phyloP scores from a whole-genome alignment of 192 early-diverging fungal species.

The Obelidium mucronatum region DNA sequence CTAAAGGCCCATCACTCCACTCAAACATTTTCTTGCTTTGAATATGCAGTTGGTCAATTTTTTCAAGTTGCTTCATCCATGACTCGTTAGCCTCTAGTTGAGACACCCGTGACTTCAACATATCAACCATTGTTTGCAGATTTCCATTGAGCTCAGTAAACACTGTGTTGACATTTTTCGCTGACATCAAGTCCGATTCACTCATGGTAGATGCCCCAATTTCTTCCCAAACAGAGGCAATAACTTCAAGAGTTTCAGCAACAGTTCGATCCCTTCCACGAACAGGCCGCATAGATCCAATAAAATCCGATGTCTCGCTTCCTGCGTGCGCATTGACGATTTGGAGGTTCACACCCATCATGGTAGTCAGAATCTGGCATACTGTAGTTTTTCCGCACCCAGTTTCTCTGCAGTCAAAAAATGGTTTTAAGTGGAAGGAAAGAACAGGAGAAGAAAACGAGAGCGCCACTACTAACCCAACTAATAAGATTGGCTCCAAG shows the following conservation, averaged over 20 bases:
- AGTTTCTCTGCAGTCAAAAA: constrained; percentile 68
- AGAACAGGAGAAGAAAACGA: background rate
- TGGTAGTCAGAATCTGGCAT: constrained; percentile 87
- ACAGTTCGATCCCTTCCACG: constrained; percentile 72
- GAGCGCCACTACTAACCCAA: constrained; percentile 64
- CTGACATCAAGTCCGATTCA: constrained; percentile 4
- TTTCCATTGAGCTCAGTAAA: constrained; percentile 25
- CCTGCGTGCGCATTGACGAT: constrained; percentile 98
- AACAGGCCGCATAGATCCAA: constrained; percentile 93
- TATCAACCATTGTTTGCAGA: constrained; percentile 21
- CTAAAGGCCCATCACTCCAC: constrained; percentile 96
- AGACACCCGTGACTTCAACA: constrained; percentile 8
- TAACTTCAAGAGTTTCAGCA: constrained; percentile 53
- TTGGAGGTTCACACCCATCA: constrained; percentile 69
- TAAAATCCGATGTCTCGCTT: constrained; percentile 91
- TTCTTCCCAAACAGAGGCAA: constrained; percentile 41
- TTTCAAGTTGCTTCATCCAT: background rate
- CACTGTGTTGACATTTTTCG: constrained; percentile 1
- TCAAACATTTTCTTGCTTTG: constrained; percentile 77
- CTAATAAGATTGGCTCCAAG: constrained; percentile 91
- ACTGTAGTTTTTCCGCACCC: constrained; percentile 99
- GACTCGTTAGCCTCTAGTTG: constrained; percentile 5
- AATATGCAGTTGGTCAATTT: constrained; percentile 7
- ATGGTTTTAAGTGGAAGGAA: background rate
- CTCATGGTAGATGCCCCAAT: background rate